These are phyloP conservation scores for Cordyceps farinosa DNA, from an alignment of 2,329 filamentous ascomycete species.

Conservation along the genomic window DNA sequence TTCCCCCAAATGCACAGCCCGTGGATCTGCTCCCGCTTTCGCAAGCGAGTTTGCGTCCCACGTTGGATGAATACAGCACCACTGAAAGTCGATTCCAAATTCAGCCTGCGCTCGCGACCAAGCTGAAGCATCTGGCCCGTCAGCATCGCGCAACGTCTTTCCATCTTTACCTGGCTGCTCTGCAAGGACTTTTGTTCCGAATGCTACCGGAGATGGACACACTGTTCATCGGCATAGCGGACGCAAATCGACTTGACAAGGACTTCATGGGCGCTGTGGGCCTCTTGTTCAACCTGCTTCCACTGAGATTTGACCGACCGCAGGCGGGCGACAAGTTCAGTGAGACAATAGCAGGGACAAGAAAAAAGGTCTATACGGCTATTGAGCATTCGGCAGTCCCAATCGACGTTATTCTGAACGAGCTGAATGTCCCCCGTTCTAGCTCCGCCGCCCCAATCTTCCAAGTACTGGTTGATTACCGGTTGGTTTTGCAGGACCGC, in stretches of 20 bases:
- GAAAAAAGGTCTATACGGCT: neutral
- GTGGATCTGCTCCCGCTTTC: conserved; percentile 3
- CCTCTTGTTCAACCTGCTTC: neutral
- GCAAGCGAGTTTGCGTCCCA: neutral
- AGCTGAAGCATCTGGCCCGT: neutral
- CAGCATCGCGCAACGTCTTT: neutral
- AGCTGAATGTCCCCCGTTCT: neutral
- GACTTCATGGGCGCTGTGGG: neutral
- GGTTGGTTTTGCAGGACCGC: neutral
- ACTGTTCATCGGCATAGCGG: neutral
- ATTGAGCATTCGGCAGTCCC: neutral
- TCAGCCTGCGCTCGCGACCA: neutral
- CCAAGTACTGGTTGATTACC: neutral
- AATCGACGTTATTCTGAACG: conserved; percentile 6
- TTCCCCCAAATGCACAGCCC: neutral
- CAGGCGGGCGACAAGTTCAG: neutral
- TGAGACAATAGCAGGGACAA: neutral
- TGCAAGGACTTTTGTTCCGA: neutral
- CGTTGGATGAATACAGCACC: conserved; percentile 7
- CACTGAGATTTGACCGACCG: neutral
- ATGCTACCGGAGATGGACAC: neutral
- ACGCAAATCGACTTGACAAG: neutral
- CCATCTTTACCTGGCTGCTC: neutral
- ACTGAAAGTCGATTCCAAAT: neutral
- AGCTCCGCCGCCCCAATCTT: neutral